Evolutionary conservation across 1,284 basidiomycete genomes (phyloP).

Genomic region (Cutaneotrichosporon daszewskae): DNA sequence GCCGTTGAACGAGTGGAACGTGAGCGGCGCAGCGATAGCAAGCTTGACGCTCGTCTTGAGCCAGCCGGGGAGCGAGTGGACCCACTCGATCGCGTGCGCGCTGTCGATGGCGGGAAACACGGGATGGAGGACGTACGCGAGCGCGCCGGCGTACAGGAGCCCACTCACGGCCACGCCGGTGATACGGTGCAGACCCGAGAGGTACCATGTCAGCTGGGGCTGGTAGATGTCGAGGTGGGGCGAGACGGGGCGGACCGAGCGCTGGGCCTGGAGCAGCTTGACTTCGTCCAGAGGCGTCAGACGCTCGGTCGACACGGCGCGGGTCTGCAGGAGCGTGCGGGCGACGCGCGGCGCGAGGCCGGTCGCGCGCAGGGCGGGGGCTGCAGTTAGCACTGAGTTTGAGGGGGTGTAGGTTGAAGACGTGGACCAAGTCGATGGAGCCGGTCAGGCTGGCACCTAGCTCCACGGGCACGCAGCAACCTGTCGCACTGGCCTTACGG

Average conservation of each 20-base stretch:
- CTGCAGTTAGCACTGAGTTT: not conserved
- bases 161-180: slow-evolving; percentile 74
- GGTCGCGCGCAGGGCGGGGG: not conserved
- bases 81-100: slow-evolving; percentile 66
- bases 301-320: slow-evolving; percentile 27
- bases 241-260: slow-evolving; percentile 73
- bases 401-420: too few relatives aligned
- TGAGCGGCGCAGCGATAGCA: slow-evolving; percentile 72
- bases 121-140: slow-evolving; percentile 81
- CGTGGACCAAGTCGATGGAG: too few relatives aligned
- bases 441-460: too few relatives aligned
- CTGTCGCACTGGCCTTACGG: too few relatives aligned
- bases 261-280: slow-evolving; percentile 72
- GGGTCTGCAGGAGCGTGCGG: slow-evolving; percentile 8
- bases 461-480: too few relatives aligned
- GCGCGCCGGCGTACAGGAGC: slow-evolving; percentile 81
- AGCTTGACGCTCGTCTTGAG: slow-evolving; percentile 71
- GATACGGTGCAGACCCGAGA: slow-evolving; percentile 76
- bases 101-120: slow-evolving; percentile 60
- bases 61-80: slow-evolving; percentile 59
- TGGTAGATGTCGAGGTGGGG: slow-evolving; percentile 97
- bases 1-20: slow-evolving; percentile 88
- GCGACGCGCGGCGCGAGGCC: not conserved
- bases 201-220: slow-evolving; percentile 82
- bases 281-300: slow-evolving; percentile 35